Evolutionary conservation across 2,329 filamentous ascomycete species (phyloP), one percentile per base, ranked within the genome.

Genomic region (Colletotrichum limetticola): DNA sequence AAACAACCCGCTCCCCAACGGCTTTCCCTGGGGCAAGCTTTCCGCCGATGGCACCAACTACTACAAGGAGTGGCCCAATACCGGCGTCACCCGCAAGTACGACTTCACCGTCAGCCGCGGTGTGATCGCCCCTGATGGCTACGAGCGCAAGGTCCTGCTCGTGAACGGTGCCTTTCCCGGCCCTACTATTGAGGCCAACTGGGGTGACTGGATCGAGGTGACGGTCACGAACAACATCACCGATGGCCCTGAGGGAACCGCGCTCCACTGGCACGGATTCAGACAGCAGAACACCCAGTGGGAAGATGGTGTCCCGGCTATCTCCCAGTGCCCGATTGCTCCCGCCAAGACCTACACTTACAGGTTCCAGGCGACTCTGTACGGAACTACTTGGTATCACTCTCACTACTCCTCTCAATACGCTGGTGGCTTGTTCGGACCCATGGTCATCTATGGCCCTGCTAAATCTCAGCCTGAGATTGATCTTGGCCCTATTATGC

Each of bases 181-280:
- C 0, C 93, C 93, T 1, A 84, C 87, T 16, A 90, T 95, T 66
- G 86, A 88, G 72, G 91, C 88, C 22, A 87, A 91, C 79, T 91
- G 89, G 89, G 90, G 90, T 52, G 90, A 92, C 76, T 88, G 82
- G 30, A 86, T 91, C 58, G 83, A 93, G 66, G 89, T 94, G 56
- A 91, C 90, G 35, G 87, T 95, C 68, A 87, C 90, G 81, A 97
- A 97, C 81, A 88, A 91, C 62, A 89, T 95, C 14, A 88, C 76
- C 73, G 80, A 79, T 1, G 83, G 58, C 74, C 85, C 77, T 77
- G 91, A 80, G 82, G 88, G 88, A 12, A 82, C 85, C 0, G 77
- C 84, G 3, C 79, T 90, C 4, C 88, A 90, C 78, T 89, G 86
- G 86, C 88, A 90, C 71, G 88, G 88, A 0, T 85, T 90, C 67